Percentiles rank a stretch among this genome's conserved stretches.
Evolutionary conservation across 768 basidiomycete species (phyloP).

Genomic region (Rhizopogon rudus): DNA sequence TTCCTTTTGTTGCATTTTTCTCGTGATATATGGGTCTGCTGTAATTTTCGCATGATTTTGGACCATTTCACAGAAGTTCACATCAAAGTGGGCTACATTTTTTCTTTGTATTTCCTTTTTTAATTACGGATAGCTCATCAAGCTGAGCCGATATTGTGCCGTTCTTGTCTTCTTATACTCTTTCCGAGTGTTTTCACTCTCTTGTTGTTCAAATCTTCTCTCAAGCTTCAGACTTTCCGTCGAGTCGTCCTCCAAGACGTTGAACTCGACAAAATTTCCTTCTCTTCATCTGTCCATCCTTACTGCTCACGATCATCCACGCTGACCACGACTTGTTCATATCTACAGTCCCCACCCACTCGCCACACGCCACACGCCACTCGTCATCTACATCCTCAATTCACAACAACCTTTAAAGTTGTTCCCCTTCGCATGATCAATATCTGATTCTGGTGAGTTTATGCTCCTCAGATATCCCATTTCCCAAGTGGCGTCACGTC

Average conservation of each 20-base stretch:
- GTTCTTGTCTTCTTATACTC: slow-evolving; percentile 30
- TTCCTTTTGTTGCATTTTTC: slow-evolving; percentile 15
- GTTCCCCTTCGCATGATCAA: slow-evolving; percentile 37
- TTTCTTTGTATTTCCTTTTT: slow-evolving; percentile 8
- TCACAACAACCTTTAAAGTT: slow-evolving; percentile 35
- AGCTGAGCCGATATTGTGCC: slow-evolving; percentile 11
- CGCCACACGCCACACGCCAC: slow-evolving; percentile 26
- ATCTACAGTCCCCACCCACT: slow-evolving; percentile 21
- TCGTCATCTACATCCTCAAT: slow-evolving; percentile 21
- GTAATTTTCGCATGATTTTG: slow-evolving; percentile 9
- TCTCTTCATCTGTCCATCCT: slow-evolving; percentile 17
- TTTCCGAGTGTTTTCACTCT: slow-evolving; percentile 15
- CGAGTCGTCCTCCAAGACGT: slow-evolving; percentile 18
- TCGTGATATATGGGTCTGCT: neutral
- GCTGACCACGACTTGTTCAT: slow-evolving; percentile 33
- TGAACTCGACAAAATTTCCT: slow-evolving; percentile 11
- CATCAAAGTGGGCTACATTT: neutral
- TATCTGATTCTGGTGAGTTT: slow-evolving; percentile 34
- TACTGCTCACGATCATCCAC: slow-evolving; percentile 29
- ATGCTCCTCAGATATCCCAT: neutral
- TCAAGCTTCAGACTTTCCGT: slow-evolving; percentile 16
- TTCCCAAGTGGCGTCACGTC: slow-evolving; percentile 3
- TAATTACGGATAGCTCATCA: slow-evolving; percentile 6
- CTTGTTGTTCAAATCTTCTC: slow-evolving; percentile 21
- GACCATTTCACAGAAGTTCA: slow-evolving; percentile 10